A percentile compares a stretch with the other conserved stretches of the same genome.
Evolutionary conservation across 352 stramenopile genomes (phyloP).

Genomic region (Pythium periplocum): DNA sequence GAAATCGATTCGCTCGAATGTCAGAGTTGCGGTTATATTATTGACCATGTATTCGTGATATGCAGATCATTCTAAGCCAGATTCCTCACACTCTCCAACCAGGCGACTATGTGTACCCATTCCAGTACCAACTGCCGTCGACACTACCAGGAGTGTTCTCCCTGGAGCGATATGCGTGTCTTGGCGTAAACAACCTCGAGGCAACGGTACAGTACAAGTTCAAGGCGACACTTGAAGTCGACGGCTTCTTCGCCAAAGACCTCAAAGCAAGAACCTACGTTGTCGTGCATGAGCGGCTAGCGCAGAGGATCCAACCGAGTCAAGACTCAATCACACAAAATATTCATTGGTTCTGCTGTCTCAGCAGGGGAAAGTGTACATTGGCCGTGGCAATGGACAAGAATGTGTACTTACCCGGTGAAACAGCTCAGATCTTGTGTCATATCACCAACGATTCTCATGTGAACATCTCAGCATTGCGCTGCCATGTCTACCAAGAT

Average conservation of each 20-base stretch:
- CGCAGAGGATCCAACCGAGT: constrained; percentile 32
- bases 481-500: constrained; percentile 46
- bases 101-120: constrained; percentile 25
- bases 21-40: not conserved
- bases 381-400: constrained; percentile 66
- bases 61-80: constrained; percentile 6
- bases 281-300: constrained; percentile 53
- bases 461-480: constrained; percentile 51
- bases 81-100: constrained; percentile 10
- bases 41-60: constrained; percentile 4
- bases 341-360: constrained; percentile 58
- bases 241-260: constrained; percentile 39
- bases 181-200: constrained; percentile 8
- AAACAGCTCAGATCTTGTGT: constrained; percentile 57
- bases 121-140: constrained; percentile 26
- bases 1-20: no score
- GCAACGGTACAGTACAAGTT: constrained; percentile 28
- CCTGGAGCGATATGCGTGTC: constrained; percentile 12
- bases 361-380: constrained; percentile 48
- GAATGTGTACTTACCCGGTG: constrained; percentile 54
- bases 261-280: constrained; percentile 54
- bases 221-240: constrained; percentile 21
- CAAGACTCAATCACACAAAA: constrained; percentile 51
- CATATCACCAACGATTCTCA: constrained; percentile 54
- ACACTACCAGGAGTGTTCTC: constrained; percentile 21